phyloP scores from a whole-genome alignment of 2,329 filamentous ascomycete species.

The Penicillium sp. region DNA sequence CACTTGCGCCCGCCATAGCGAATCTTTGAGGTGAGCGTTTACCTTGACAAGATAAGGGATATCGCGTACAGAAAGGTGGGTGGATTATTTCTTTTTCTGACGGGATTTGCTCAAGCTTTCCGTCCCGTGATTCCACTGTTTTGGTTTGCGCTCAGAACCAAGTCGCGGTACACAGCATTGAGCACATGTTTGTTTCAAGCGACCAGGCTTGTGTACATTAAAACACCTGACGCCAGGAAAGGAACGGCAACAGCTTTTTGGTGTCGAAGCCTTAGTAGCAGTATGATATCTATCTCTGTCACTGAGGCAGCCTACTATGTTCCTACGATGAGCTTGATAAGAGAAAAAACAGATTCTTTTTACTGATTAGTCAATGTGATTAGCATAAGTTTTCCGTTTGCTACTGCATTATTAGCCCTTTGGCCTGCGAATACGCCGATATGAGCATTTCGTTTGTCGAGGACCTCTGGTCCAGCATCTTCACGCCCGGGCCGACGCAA shows the following conservation, averaged over 20 bases:
- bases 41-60: background rate
- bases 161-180: background rate
- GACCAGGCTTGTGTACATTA: background rate
- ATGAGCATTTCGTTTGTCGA: conserved; percentile 56
- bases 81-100: background rate
- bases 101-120: conserved; percentile 16
- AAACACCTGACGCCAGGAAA: background rate
- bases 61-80: background rate
- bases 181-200: background rate
- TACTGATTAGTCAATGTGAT: conserved; percentile 10
- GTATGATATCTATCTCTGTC: background rate
- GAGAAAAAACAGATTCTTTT: background rate
- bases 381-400: background rate
- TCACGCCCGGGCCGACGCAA: conserved; percentile 85
- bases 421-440: background rate
- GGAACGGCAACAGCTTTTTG: background rate
- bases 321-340: background rate
- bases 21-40: background rate
- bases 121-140: background rate
- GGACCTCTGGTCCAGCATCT: conserved; percentile 86
- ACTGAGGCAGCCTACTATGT: background rate
- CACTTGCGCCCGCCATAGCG: conserved; percentile 21
- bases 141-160: background rate
- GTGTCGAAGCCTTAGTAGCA: background rate
- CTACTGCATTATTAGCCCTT: background rate